Conservation (phyloP, 352 stramenopile genomes). For the Thalassiosira exigua region DNA sequence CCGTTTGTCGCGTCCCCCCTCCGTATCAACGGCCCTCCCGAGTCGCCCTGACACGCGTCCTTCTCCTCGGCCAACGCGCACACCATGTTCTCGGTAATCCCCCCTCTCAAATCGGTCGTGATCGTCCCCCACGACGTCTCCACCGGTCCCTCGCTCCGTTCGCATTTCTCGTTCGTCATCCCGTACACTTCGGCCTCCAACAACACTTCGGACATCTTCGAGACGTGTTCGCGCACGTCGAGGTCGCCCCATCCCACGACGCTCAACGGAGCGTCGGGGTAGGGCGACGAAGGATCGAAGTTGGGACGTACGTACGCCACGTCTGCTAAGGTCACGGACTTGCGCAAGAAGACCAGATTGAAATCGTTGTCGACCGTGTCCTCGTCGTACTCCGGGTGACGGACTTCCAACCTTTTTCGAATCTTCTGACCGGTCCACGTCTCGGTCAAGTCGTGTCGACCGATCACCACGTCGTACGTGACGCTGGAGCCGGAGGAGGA, state of each 20-base stretch:
- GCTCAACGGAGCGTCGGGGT: constrained; percentile 16
- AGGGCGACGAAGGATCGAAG: constrained; percentile 23
- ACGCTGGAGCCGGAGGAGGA: no score
- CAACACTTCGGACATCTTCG: background rate
- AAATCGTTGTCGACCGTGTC: constrained; percentile 49
- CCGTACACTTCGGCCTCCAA: constrained; percentile 6
- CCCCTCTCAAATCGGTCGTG: background rate
- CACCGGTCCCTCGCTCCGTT: background rate
- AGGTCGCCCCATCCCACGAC: constrained; percentile 52
- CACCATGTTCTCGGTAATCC: constrained; percentile 29
- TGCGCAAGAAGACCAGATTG: constrained; percentile 41
- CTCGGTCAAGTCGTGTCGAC: constrained; percentile 12
- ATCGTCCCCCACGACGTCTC: background rate
- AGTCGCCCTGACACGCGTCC: constrained; percentile 50
- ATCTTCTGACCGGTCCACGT: background rate
- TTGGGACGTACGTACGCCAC: background rate
- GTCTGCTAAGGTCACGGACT: no score
- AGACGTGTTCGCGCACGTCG: constrained; percentile 1
- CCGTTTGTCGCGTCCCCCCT: background rate
- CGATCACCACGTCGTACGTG: constrained; percentile 13
- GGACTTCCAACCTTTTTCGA: constrained; percentile 8
- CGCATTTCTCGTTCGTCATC: constrained; percentile 6
- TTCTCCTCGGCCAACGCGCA: constrained; percentile 25
- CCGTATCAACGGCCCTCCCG: constrained; percentile 42
- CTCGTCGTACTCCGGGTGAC: constrained; percentile 43